phyloP scores from a whole-genome alignment of 441 rosid genomes.

The Populus hybrid region DNA sequence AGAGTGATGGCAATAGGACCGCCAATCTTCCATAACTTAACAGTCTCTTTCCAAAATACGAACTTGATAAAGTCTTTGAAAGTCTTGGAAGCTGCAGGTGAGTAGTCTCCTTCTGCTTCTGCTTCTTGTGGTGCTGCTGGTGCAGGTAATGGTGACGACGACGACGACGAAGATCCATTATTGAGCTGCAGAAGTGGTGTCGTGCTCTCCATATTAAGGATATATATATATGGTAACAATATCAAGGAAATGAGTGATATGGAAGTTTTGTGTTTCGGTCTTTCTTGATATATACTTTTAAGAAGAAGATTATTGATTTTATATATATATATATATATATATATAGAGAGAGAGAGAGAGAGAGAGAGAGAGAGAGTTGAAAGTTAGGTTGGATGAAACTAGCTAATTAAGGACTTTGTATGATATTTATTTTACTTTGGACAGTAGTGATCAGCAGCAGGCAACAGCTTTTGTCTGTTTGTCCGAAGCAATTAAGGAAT shows the following conservation, averaged over 20 bases:
- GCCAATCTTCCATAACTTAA: background rate
- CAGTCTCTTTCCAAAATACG: background rate
- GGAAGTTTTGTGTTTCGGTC: too few species aligned
- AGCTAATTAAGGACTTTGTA: background rate
- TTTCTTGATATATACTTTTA: too few species aligned
- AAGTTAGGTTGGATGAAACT: background rate
- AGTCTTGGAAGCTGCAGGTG: background rate
- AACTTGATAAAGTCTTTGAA: background rate
- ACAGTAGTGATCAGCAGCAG: background rate
- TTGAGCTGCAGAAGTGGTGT: background rate
- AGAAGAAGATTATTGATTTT: too few species aligned
- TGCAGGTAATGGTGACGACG: background rate
- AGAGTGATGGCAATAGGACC: background rate
- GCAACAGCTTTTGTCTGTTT: too few species aligned
- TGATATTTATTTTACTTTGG: too few species aligned
- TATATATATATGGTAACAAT: too few species aligned
- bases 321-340: too few species aligned
- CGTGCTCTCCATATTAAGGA: background rate
- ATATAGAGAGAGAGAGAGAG: too few species aligned
- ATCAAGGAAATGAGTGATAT: too few species aligned
- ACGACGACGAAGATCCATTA: background rate
- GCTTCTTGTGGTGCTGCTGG: background rate
- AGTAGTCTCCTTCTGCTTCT: background rate
- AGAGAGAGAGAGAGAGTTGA: background rate
- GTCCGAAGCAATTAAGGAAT: too few species aligned